These are phyloP conservation scores for Alternaria gansuensis DNA, from an alignment of 2,329 filamentous ascomycete genomes.

Conservation along the genomic window DNA sequence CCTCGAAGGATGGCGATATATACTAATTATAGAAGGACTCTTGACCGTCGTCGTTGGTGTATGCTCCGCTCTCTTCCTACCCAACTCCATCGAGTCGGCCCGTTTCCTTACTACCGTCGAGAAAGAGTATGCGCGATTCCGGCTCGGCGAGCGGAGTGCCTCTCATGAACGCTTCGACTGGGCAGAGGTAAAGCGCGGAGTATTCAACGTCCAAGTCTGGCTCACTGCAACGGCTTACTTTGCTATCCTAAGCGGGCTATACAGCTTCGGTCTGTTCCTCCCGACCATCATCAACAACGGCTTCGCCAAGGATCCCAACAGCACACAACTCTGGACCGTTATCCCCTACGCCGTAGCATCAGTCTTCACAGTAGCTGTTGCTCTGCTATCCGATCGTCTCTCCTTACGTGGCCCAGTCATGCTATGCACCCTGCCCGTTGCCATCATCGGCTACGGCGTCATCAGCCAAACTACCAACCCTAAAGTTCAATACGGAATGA, in stretches of 20 bases:
- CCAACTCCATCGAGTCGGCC: slow-evolving; percentile 65
- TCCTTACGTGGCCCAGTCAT: slow-evolving; percentile 68
- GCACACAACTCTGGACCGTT: slow-evolving; percentile 70
- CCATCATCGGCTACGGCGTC: slow-evolving; percentile 71
- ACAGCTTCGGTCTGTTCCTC: slow-evolving; percentile 71
- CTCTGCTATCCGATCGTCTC: slow-evolving; percentile 68
- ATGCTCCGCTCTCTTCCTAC: slow-evolving; percentile 63
- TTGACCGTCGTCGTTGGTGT: slow-evolving; percentile 63
- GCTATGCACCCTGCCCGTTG: slow-evolving; percentile 69
- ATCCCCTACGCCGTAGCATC: slow-evolving; percentile 70
- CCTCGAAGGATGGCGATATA: slow-evolving; percentile 68
- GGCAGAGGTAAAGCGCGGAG: slow-evolving; percentile 69
- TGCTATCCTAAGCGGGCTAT: slow-evolving; percentile 65
- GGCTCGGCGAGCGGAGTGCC: slow-evolving; percentile 54
- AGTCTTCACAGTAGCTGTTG: slow-evolving; percentile 61
- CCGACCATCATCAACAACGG: slow-evolving; percentile 70
- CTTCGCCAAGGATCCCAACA: slow-evolving; percentile 64
- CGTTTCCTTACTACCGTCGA: slow-evolving; percentile 64
- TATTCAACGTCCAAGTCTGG: slow-evolving; percentile 70
- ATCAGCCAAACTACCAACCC: slow-evolving; percentile 65
- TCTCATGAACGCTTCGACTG: slow-evolving; percentile 63
- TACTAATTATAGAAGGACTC: slow-evolving; percentile 68
- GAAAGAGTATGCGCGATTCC: slow-evolving; percentile 58
- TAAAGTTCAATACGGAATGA: slow-evolving; percentile 70
- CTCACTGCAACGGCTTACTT: slow-evolving; percentile 70